Evolutionary conservation across 768 basidiomycete genomes (phyloP).

Genomic region (Rhodotorula toruloides): DNA sequence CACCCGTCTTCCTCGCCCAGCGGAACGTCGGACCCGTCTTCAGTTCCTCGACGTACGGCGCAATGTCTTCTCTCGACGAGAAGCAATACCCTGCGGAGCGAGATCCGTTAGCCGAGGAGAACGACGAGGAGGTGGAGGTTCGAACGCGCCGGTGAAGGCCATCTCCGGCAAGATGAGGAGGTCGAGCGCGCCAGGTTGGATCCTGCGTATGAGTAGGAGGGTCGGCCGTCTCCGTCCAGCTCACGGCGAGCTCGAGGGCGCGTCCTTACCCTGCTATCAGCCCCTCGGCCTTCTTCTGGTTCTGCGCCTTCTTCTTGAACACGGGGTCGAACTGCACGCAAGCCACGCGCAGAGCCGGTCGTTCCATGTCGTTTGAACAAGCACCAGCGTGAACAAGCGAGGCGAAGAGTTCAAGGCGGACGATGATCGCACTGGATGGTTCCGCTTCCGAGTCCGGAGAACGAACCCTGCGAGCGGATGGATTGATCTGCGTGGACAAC

Average conservation of each 20-base stretch:
- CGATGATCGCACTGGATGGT: no score
- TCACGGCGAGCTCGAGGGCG: not conserved
- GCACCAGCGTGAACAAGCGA: no score
- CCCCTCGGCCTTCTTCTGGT: no score
- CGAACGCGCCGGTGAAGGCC: constrained; percentile 35
- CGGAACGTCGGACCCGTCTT: not conserved
- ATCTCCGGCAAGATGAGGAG: constrained; percentile 41
- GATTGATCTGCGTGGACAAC: no score
- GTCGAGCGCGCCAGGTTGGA: constrained; percentile 19
- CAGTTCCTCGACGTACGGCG: constrained; percentile 25
- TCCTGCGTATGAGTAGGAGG: not conserved
- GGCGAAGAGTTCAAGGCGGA: no score
- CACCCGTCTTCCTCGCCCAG: constrained; percentile 38
- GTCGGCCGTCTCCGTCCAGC: no score
- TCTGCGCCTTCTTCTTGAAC: no score
- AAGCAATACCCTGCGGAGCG: constrained; percentile 40
- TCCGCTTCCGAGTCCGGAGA: no score
- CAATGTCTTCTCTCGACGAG: constrained; percentile 23
- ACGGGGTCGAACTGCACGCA: constrained; percentile 20
- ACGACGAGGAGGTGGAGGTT: not conserved
- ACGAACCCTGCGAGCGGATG: no score
- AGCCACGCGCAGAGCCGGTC: no score
- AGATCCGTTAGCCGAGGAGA: not conserved
- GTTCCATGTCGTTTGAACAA: no score
- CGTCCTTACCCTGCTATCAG: not conserved